Evolutionary conservation across 2,329 filamentous ascomycete genomes (phyloP).

Genomic region (Pleomassaria siparia): DNA sequence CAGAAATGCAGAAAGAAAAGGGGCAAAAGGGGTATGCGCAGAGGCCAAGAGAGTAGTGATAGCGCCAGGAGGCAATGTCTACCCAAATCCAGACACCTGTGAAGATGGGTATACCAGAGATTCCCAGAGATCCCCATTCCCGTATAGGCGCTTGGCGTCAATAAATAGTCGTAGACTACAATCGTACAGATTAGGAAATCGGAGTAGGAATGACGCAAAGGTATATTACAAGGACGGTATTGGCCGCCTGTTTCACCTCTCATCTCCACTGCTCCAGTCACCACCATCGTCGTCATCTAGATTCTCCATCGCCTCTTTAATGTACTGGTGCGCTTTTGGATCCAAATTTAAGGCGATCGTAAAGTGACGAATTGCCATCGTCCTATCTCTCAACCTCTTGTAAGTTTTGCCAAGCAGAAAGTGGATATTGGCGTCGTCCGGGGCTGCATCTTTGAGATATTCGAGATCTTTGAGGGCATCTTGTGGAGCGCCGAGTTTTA

Average conservation of each 20-base stretch:
- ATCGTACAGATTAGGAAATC: not conserved
- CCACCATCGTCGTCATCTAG: slow-evolving; percentile 71
- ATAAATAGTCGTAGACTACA: not conserved
- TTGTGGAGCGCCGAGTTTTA: slow-evolving; percentile 70
- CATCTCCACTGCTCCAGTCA: slow-evolving; percentile 38
- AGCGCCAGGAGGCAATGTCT: not conserved
- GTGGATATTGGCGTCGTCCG: slow-evolving; percentile 94
- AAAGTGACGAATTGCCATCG: slow-evolving; percentile 85
- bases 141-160: not conserved
- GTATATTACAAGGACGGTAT: not conserved
- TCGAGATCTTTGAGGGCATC: slow-evolving; percentile 80
- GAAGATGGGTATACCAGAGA: too few relatives aligned
- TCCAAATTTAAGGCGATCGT: slow-evolving; percentile 94
- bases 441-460: slow-evolving; percentile 85
- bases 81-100: too few relatives aligned
- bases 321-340: slow-evolving; percentile 91
- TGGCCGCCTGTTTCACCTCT: slow-evolving; percentile 11
- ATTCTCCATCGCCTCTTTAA: slow-evolving; percentile 95
- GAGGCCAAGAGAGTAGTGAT: not conserved
- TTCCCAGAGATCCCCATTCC: not conserved
- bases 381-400: slow-evolving; percentile 61
- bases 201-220: not conserved
- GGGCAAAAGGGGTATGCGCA: not conserved
- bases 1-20: not conserved
- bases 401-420: slow-evolving; percentile 83